Base-by-base conservation (phyloP, 1,284 basidiomycete genomes). In the Inonotus hispidus region DNA sequence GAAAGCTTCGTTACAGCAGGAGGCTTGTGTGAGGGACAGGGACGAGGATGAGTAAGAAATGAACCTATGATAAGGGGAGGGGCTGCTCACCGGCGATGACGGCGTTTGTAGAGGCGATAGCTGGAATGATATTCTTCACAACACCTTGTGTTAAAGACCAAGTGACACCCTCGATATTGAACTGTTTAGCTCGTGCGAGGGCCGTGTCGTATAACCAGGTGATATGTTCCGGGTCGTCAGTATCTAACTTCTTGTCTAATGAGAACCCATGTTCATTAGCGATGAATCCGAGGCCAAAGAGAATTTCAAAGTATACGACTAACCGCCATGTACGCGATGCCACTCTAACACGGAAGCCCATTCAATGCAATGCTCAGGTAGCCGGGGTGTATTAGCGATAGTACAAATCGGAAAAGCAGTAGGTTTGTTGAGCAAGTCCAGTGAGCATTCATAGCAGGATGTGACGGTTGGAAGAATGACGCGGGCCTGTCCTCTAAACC, bases 331-430 rank as follows among this genome's bases (percentile, higher is more conserved):
- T 1, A 94, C 85, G 38, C 87, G 85, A 3, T 96, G 96, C 97
- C 97, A 99, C 74, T 99, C 95, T 38, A 99, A 79, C n/a, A 99
- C 95, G 53, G 92, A 95, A 0, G 97, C 97, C 96, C 97, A 99
- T 75, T 99, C 97, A 71, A 99, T 98, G 71, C 97, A 99, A 72
- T 99, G 97, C 72, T 99, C 97, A 2, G 97, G 97, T 35, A 99
- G 79, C 61, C 97, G 90, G 16, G 97, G 97, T 0, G 97, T 99
- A 71, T 99, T 99, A 61, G 97, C 97, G 65, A 99, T 98, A 1
- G 97, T 99, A 73, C 97, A 99, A 65, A 99, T 98, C 0, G 97
- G 97, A 72, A 95, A 99, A 4, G 90, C 90, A 39, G 95, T 98
- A 5, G 92, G 96, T 65, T 97, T 97, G 72, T 96, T 98, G 56